These are phyloP conservation scores for Claviceps sp. DNA, from an alignment of 2,329 filamentous ascomycete genomes.

Conservation along the genomic window DNA sequence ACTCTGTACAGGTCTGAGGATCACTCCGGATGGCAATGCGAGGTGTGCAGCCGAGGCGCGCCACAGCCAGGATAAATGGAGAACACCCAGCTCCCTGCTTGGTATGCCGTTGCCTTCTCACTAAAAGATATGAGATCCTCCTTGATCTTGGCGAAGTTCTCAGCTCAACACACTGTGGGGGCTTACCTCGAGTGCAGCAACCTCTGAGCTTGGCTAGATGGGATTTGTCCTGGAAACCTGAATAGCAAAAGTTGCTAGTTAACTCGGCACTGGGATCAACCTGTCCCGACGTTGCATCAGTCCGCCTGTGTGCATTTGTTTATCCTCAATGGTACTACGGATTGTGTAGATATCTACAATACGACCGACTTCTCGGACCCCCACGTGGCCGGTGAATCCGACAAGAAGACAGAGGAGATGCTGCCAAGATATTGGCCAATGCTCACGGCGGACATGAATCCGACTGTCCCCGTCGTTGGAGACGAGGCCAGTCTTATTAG, in stretches of 20 bases:
- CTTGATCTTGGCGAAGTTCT: conserved; percentile 21
- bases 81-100: too few species aligned
- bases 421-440: neutral
- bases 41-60: too few species aligned
- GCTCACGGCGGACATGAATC: neutral
- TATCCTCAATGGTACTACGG: neutral
- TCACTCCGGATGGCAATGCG: too few species aligned
- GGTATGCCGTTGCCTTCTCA: too few species aligned
- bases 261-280: neutral
- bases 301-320: neutral
- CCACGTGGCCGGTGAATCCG: neutral
- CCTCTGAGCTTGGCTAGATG: conserved; percentile 21
- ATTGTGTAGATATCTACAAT: too few species aligned
- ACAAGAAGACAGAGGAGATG: neutral
- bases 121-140: neutral
- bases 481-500: neutral
- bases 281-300: neutral
- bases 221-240: neutral
- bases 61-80: too few species aligned
- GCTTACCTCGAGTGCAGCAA: conserved; percentile 23
- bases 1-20: too few species aligned
- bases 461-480: neutral
- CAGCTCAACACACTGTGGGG: conserved; percentile 23
- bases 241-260: neutral
- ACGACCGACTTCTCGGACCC: too few species aligned